phyloP scores from a whole-genome alignment of 1,284 basidiomycete species.

The Mycosarcoma maydis region DNA sequence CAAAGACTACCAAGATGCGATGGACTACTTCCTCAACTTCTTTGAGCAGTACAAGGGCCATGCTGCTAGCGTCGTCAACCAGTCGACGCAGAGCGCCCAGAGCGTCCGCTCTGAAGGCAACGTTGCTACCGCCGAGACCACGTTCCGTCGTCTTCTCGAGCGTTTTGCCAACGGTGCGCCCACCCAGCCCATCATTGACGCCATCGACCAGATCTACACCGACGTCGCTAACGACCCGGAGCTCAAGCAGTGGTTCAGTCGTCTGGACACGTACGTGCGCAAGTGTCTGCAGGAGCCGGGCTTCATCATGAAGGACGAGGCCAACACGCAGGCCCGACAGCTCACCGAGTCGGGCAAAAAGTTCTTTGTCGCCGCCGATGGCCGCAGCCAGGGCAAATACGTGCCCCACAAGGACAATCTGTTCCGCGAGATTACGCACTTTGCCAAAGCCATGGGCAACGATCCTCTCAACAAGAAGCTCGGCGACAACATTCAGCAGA shows the following conservation, averaged over 20 bases:
- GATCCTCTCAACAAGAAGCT: conserved; percentile 85
- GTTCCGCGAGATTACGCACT: conserved; percentile 76
- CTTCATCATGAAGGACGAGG: conserved; percentile 83
- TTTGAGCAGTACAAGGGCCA: conserved; percentile 76
- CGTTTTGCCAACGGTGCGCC: conserved; percentile 82
- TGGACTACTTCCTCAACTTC: conserved; percentile 68
- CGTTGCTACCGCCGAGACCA: conserved; percentile 63
- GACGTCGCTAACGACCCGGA: conserved; percentile 81
- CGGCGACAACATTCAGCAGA: conserved; percentile 81
- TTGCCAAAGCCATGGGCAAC: conserved; percentile 83
- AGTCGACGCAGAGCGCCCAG: conserved; percentile 70
- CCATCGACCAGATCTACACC: conserved; percentile 78
- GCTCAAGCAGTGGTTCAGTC: conserved; percentile 79
- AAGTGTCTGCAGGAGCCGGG: conserved; percentile 84
- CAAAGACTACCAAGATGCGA: conserved; percentile 80
- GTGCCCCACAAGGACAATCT: conserved; percentile 82
- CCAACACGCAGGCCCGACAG: conserved; percentile 70
- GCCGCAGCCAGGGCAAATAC: conserved; percentile 76
- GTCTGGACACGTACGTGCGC: conserved; percentile 71
- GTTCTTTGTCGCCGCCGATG: conserved; percentile 65
- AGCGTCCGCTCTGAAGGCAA: conserved; percentile 72
- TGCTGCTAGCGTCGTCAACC: conserved; percentile 71
- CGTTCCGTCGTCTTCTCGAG: conserved; percentile 76
- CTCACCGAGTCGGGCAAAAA: conserved; percentile 57
- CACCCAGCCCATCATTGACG: conserved; percentile 76